Conservation (phyloP, 2,329 filamentous ascomycete genomes). For the Coniochaeta sp. region DNA sequence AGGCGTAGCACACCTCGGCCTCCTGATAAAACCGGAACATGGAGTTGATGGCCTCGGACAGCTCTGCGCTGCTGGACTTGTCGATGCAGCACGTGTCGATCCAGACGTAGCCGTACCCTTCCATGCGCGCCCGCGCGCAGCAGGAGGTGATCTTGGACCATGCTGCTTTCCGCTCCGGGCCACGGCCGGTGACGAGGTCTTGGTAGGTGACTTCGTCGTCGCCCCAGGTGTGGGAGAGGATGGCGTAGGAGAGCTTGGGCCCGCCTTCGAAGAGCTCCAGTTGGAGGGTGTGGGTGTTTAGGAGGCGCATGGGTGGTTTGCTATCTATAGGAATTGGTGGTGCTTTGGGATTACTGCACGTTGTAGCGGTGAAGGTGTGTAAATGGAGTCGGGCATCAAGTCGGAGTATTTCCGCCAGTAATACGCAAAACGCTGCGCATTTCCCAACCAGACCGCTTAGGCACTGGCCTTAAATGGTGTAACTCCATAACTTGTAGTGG, state of each 20-base stretch:
- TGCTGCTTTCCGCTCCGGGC: background rate
- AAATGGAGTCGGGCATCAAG: too few species aligned
- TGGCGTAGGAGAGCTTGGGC: conserved; percentile 9
- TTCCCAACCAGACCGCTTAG: too few species aligned
- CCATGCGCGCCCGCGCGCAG: conserved; percentile 3
- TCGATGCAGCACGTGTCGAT: conserved; percentile 4
- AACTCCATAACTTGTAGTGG: too few species aligned
- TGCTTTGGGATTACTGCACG: too few species aligned
- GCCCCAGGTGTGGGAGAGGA: conserved; percentile 12
- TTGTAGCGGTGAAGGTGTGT: background rate
- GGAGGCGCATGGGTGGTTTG: conserved; percentile 13
- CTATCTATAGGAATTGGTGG: background rate
- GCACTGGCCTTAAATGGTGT: too few species aligned
- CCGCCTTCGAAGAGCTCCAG: conserved; percentile 9
- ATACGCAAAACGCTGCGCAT: too few species aligned
- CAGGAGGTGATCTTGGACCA: conserved; percentile 3
- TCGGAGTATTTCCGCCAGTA: too few species aligned
- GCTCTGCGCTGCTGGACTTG: background rate
- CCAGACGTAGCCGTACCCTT: conserved; percentile 8
- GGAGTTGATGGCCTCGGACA: background rate
- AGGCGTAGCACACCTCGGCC: conserved; percentile 1
- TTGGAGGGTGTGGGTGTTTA: conserved; percentile 10
- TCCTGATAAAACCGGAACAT: conserved; percentile 3
- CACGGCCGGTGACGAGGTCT: background rate
- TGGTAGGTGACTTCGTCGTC: conserved; percentile 4